A percentile compares a stretch with the other conserved stretches of the same genome.
Conservation (phyloP, 78 protist genomes). For the Anaeramoeba ignava region DNA sequence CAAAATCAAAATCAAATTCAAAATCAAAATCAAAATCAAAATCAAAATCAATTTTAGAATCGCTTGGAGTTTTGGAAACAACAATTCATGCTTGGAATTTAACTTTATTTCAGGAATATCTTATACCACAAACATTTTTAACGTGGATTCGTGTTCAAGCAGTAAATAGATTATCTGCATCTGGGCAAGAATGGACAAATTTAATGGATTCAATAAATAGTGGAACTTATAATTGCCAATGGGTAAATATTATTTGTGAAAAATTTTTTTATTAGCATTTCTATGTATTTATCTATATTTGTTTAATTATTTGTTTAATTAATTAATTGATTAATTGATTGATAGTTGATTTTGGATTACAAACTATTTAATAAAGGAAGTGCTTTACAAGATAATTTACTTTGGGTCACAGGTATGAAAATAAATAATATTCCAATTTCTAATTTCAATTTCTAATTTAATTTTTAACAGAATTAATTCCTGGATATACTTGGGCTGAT, state of each 20-base stretch:
- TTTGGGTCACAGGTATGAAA: no score
- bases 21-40: no score
- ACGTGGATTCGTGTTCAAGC: background rate
- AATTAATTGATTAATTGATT: background rate
- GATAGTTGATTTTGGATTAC: background rate
- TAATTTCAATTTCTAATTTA: no score
- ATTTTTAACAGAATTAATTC: background rate
- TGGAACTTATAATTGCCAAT: background rate
- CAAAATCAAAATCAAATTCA: no score
- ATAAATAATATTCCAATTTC: no score
- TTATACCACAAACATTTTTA: background rate
- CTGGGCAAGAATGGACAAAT: background rate
- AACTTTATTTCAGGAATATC: background rate
- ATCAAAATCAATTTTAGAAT: no score
- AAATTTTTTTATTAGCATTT: background rate
- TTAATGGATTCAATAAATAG: background rate
- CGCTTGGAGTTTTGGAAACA: background rate
- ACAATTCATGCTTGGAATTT: background rate
- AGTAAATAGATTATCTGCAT: background rate
- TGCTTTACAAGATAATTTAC: background rate
- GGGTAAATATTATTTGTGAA: background rate
- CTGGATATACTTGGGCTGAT: background rate
- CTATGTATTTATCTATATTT: background rate
- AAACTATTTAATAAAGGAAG: background rate
- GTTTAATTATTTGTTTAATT: background rate